phyloP scores from a whole-genome alignment of 2,329 filamentous ascomycete genomes.

The Talaromyces sp. region DNA sequence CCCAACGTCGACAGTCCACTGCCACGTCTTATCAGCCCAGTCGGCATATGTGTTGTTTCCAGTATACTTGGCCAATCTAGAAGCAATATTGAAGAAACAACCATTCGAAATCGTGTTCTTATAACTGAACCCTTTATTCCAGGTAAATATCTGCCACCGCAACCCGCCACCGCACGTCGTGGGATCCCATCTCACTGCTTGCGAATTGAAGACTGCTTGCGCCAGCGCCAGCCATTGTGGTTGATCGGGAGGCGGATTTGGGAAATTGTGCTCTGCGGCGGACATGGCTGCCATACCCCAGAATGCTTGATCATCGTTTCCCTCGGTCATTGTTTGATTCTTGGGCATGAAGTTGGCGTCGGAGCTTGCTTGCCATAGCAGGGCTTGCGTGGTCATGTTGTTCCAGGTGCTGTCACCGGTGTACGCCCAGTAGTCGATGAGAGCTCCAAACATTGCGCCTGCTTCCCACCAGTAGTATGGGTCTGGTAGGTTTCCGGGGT shows the following conservation, averaged over 20 bases:
- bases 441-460: slow-evolving; percentile 38
- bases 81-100: slow-evolving; percentile 75
- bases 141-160: slow-evolving; percentile 73
- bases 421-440: slow-evolving; percentile 42
- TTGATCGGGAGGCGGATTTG: slow-evolving; percentile 23
- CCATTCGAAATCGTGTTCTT: slow-evolving; percentile 79
- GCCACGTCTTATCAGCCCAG: slow-evolving; percentile 57
- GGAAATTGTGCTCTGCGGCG: slow-evolving; percentile 47
- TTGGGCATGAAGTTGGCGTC: slow-evolving; percentile 37
- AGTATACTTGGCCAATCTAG: slow-evolving; percentile 64
- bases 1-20: slow-evolving; percentile 50
- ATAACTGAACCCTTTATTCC: slow-evolving; percentile 74
- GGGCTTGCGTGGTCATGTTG: slow-evolving; percentile 30
- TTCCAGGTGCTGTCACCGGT: slow-evolving; percentile 40
- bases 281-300: slow-evolving; percentile 55
- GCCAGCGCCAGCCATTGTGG: slow-evolving; percentile 52
- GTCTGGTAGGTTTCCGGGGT: slow-evolving; percentile 46
- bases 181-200: slow-evolving; percentile 65
- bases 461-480: slow-evolving; percentile 47
- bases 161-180: slow-evolving; percentile 65
- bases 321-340: slow-evolving; percentile 41
- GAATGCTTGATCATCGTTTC: slow-evolving; percentile 56
- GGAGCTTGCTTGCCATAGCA: slow-evolving; percentile 36
- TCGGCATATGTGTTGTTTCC: slow-evolving; percentile 60
- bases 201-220: slow-evolving; percentile 67